These are phyloP conservation scores for Lyophyllum semitale DNA, from an alignment of 768 basidiomycete genomes.

Conservation along the genomic window DNA sequence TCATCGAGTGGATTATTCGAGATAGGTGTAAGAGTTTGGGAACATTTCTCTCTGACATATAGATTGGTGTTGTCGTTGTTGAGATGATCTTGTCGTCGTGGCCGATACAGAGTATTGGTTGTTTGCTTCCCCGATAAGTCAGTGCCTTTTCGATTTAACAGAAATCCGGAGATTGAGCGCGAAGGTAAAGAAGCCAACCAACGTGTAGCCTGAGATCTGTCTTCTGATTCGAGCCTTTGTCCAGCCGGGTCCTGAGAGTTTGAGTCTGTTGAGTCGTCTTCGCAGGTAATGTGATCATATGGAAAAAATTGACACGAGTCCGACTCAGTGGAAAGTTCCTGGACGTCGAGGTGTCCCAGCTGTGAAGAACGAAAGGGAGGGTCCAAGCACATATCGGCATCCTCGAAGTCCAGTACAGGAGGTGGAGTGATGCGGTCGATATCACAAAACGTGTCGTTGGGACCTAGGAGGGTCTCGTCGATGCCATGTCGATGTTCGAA, in stretches of 20 bases:
- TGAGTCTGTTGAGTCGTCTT: conserved; percentile 3
- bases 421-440: neutral
- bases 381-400: conserved; percentile 5
- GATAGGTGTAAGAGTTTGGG: neutral
- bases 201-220: conserved; percentile 6
- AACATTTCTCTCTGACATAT: neutral
- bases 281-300: conserved; percentile 13
- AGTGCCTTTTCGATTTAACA: neutral
- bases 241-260: conserved; percentile 11
- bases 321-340: neutral
- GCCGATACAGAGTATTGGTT: neutral
- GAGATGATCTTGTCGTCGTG: neutral
- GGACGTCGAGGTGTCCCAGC: neutral
- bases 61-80: neutral
- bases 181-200: conserved; percentile 2
- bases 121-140: conserved; percentile 2
- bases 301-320: neutral
- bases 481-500: neutral
- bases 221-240: conserved; percentile 2
- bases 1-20: conserved; percentile 5
- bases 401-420: conserved; percentile 13
- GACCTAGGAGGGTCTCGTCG: neutral
- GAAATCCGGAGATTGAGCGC: conserved; percentile 6
- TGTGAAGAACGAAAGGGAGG: conserved; percentile 1
- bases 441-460: neutral